Conservation (phyloP, 2,329 filamentous ascomycete genomes). For the Claviceps purpurea region DNA sequence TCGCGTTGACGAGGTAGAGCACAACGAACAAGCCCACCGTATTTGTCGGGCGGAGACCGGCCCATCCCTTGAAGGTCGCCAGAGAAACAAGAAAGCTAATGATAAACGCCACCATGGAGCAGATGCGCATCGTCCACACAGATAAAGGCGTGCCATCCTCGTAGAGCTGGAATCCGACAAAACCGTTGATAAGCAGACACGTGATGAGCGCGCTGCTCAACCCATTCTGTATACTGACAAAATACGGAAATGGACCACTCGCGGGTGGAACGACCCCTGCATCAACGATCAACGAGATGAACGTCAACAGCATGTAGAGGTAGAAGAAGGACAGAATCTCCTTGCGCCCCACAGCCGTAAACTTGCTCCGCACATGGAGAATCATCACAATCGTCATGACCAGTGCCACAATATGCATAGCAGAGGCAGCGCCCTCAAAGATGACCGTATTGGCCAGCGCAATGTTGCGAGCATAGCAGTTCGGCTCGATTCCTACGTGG, state of each 20-base stretch:
- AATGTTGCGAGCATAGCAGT: slow-evolving; percentile 89
- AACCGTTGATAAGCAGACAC: slow-evolving; percentile 88
- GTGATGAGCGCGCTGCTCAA: slow-evolving; percentile 76
- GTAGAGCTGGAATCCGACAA: slow-evolving; percentile 96
- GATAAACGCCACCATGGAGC: slow-evolving; percentile 68
- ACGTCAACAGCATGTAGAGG: slow-evolving; percentile 81
- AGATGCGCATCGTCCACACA: slow-evolving; percentile 78
- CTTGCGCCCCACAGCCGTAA: slow-evolving; percentile 78
- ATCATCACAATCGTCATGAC: slow-evolving; percentile 97
- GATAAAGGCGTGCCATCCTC: slow-evolving; percentile 91
- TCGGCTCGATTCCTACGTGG: slow-evolving; percentile 67
- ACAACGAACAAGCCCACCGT: slow-evolving; percentile 85
- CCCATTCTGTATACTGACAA: slow-evolving; percentile 76
- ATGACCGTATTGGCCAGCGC: slow-evolving; percentile 97
- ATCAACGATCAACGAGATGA: slow-evolving; percentile 80
- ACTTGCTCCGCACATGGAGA: slow-evolving; percentile 90
- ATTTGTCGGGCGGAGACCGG: slow-evolving; percentile 69
- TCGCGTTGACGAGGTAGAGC: slow-evolving; percentile 78
- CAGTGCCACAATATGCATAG: slow-evolving; percentile 82
- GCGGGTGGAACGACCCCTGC: slow-evolving; percentile 82
- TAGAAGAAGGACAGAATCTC: slow-evolving; percentile 89
- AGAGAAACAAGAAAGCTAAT: slow-evolving; percentile 80
- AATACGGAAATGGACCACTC: slow-evolving; percentile 73
- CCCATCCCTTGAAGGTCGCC: slow-evolving; percentile 87
- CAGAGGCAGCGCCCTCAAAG: slow-evolving; percentile 81